Base-by-base conservation (phyloP, 139 green algal genomes). In the Gonium pectorale region DNA sequence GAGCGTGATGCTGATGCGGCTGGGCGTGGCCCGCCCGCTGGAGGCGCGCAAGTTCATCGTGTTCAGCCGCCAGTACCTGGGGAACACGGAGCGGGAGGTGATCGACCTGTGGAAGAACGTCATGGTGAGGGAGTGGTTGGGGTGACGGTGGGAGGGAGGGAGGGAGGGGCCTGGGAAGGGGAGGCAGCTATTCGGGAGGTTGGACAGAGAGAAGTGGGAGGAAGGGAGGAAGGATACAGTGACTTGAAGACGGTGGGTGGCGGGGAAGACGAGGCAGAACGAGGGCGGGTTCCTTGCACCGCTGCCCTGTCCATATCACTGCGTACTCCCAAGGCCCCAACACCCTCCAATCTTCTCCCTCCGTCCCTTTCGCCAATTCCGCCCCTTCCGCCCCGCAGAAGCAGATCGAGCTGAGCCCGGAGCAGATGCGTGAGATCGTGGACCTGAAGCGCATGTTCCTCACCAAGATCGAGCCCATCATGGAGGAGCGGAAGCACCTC, bases 21-120 rank as follows among this genome's bases (percentile, higher is more conserved):
- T 94, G 87, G 87, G 87, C 43, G 88, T 94, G 80, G 86, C 91
- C 9, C 87, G 88, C 52, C 90, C 90, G 9, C 89, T 94, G n/a
- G 90, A 94, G 88, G 91, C 90, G 52, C 86, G 90, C 75, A 94
- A 94, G 88, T 94, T 94, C 85, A 92, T 94, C 37, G 90, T 91
- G 21, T 86, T 91, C 46, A 89, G 74, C 13, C 90, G 90, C n/a
- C 90, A 89, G 86, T 92, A 92, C 83, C 88, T 93, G 84, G 86
- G 88, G 79, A 91, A 83, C 86, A 92, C 85, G 5, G 90, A 93
- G 88, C 40, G 83, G 63, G 90, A 93, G 86, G 88, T 90, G 63
- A 93, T 93, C 31, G 88, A 91, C 59, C 87, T 94, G 77, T 94
- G 90, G 90, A 91, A 89, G 86, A 86, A 60, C 59, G 90, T 94